Base-by-base conservation (phyloP, 2,329 filamentous ascomycete genomes). In the Lithohypha guttulata region DNA sequence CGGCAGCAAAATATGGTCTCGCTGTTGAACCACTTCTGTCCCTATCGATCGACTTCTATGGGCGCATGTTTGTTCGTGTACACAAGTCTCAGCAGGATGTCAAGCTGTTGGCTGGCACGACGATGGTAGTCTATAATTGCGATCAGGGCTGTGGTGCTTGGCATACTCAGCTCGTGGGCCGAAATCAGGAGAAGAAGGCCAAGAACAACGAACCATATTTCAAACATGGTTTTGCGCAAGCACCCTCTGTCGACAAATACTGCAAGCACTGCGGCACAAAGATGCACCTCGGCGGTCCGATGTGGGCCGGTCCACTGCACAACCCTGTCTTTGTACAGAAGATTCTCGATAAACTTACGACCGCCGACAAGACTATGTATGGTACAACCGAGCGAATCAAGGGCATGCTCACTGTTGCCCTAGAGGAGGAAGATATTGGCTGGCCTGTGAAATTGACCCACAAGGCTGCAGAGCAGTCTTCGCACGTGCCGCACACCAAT, bases 1-100 rank as follows among this genome's bases (percentile, higher is more conserved):
- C 84, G 1, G 91, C 85, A 3, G 84, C 81, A 11, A 79, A 79
- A 45, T 93, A 98, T 51, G 89, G 91, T 1, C 66, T 95, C 28
- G 71, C 84, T 0, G 85, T 96, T 42, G 87, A 96, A 59, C 91
- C 91, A 1, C 71, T 95, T 3, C 71, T 98, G 8, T 94, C 85
- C 4, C 72, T 98, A 1, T 95, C 85, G 2, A 94, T 96, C 46
- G 91, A 98, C 60, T 98, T 93, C 59, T 98, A 98, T 57, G 78
- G 81, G 14, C 77, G 93, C 31, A 71, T 95, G 2, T 98, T 96
- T 56, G 79, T 98, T 31, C 77, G 81, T 14, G 73, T 98, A 23
- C 71, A 75, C 44, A 84, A 77, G 50, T 85, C 84, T 3, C 83
- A 86, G 0, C 79, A 79, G 3, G 79, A 85, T 39, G 87, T 95